Evolutionary conservation across 2,329 filamentous ascomycete genomes (phyloP).

Genomic region (Cladosporium cucumerinum): DNA sequence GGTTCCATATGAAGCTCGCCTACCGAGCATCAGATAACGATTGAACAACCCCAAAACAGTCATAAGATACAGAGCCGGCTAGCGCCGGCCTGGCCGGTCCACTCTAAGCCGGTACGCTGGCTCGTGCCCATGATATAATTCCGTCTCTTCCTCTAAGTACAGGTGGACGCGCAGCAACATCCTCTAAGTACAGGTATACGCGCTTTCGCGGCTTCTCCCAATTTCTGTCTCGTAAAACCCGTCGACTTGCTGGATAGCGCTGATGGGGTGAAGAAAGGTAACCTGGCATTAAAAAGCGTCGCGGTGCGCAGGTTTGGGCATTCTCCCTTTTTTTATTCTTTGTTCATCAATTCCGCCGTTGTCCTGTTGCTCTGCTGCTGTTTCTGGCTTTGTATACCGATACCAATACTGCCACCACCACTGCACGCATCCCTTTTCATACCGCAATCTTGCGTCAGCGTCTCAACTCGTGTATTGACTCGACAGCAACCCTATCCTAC

Average conservation of each 20-base stretch:
- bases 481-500: not conserved
- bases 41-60: not conserved
- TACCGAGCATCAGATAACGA: not conserved
- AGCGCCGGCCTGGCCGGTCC: conserved; percentile 3
- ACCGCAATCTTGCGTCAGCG: not conserved
- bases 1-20: not conserved
- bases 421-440: not conserved
- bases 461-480: not conserved
- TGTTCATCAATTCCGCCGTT: not conserved
- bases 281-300: conserved; percentile 5
- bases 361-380: not conserved
- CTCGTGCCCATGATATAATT: conserved; percentile 5
- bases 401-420: not conserved
- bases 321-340: not conserved
- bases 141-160: conserved; percentile 13
- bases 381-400: not conserved
- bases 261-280: conserved; percentile 10
- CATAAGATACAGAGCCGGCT: conserved; percentile 8
- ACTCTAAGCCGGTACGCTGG: conserved; percentile 3
- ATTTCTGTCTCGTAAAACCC: conserved; percentile 15
- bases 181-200: conserved; percentile 12
- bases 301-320: not conserved
- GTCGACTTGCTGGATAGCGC: conserved; percentile 8
- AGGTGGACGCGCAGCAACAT: conserved; percentile 3
- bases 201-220: conserved; percentile 2